These are phyloP conservation scores for Fusarium tanahbumbuense DNA, from an alignment of 2,329 filamentous ascomycete genomes.

Conservation along the genomic window DNA sequence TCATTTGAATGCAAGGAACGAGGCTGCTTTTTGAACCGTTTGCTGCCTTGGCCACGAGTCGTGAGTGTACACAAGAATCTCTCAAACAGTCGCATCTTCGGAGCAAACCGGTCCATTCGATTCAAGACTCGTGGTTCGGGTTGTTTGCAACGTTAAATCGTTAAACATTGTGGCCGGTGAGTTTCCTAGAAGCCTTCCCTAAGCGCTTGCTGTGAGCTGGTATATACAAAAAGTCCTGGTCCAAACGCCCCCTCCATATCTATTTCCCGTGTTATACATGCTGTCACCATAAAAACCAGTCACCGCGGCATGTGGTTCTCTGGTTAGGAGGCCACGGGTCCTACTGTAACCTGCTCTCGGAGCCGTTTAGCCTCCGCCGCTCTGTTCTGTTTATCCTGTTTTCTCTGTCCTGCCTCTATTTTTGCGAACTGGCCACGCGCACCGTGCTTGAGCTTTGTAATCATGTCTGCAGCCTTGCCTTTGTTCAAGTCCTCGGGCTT, in stretches of 20 bases:
- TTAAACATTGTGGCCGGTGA: conserved; percentile 6
- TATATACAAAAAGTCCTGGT: not conserved
- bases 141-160: not conserved
- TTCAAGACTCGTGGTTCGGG: conserved; percentile 12
- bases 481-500: conserved; percentile 72
- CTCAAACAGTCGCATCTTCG: conserved; percentile 16
- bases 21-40: conserved; percentile 2
- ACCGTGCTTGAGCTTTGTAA: conserved; percentile 89
- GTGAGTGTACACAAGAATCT: conserved; percentile 7
- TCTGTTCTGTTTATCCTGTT: conserved; percentile 54
- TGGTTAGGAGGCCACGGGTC: conserved; percentile 55
- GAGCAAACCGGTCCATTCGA: conserved; percentile 12
- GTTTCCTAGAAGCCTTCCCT: conserved; percentile 25
- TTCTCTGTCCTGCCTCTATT: conserved; percentile 64
- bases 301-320: conserved; percentile 8
- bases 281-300: conserved; percentile 25
- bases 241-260: conserved; percentile 17
- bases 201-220: conserved; percentile 4
- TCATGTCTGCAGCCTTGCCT: conserved; percentile 88
- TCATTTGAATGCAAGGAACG: not conserved
- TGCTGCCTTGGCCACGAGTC: conserved; percentile 11
- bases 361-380: conserved; percentile 55
- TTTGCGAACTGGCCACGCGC: conserved; percentile 72
- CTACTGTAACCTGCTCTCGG: conserved; percentile 67
- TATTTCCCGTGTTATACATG: conserved; percentile 27